A percentile compares a stretch with the other conserved stretches of the same genome.
phyloP scores from a whole-genome alignment of 2,329 filamentous ascomycete species.

The Pestalotiopsis sp. region DNA sequence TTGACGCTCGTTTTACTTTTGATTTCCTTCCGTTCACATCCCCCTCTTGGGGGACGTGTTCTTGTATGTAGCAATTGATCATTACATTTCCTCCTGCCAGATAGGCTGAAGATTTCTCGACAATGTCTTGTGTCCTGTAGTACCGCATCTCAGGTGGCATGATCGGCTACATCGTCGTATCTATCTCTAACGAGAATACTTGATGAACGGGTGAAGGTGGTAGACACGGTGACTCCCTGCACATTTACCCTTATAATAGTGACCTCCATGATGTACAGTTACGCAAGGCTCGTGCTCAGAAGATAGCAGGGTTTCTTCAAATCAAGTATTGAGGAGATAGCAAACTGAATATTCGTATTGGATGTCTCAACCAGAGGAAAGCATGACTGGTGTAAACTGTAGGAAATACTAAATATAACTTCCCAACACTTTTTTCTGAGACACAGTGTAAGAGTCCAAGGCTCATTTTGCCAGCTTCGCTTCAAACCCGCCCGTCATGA shows the following conservation, averaged over 20 bases:
- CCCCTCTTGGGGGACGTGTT: neutral
- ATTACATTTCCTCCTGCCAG: neutral
- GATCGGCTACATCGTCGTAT: neutral
- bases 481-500: slow-evolving; percentile 2
- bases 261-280: neutral
- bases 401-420: neutral
- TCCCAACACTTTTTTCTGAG: neutral
- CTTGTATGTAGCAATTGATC: neutral
- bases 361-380: neutral
- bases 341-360: neutral
- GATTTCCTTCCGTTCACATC: neutral
- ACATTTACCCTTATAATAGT: neutral
- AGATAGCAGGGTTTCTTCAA: neutral
- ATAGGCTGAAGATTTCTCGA: neutral
- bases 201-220: neutral
- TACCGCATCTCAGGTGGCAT: neutral
- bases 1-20: neutral
- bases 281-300: neutral
- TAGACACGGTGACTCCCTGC: neutral
- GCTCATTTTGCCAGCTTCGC: neutral
- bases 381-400: neutral
- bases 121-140: neutral
- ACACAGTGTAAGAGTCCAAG: neutral
- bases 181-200: neutral
- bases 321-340: neutral